These are phyloP conservation scores for Takakia lepidozioides DNA, from an alignment of 225 moss, liverwort and hornwort genomes.

Conservation along the genomic window DNA sequence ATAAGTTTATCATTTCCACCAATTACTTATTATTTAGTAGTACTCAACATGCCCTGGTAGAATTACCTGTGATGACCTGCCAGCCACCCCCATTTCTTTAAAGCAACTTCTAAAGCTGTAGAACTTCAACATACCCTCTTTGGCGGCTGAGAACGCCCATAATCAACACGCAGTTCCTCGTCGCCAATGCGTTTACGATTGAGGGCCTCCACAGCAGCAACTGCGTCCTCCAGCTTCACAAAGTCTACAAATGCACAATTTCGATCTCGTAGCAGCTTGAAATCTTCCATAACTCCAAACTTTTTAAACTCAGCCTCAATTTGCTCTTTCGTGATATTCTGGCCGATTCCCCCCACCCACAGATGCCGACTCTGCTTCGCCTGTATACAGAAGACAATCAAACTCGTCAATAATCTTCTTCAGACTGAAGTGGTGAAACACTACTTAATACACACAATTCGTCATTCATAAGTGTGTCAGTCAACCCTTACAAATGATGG, in stretches of 20 bases:
- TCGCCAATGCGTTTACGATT: slow-evolving; percentile 77
- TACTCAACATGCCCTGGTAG: no score
- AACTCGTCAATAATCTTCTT: no score
- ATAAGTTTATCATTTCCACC: no score
- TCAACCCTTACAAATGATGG: no score
- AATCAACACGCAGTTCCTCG: slow-evolving; percentile 92
- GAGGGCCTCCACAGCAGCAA: slow-evolving; percentile 73
- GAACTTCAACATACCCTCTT: slow-evolving; percentile 52
- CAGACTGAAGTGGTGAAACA: no score
- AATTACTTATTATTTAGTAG: no score
- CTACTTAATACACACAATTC: no score
- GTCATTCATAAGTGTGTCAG: no score
- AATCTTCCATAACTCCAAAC: slow-evolving; percentile 72
- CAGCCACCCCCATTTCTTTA: no score
- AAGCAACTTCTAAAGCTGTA: no score
- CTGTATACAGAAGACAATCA: no score
- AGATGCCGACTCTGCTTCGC: slow-evolving; percentile 88
- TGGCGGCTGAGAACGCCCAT: slow-evolving; percentile 73
- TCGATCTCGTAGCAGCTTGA: slow-evolving; percentile 77
- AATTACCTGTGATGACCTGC: no score
- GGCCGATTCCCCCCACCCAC: slow-evolving; percentile 93
- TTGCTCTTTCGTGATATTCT: slow-evolving; percentile 57
- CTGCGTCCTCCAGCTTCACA: slow-evolving; percentile 68
- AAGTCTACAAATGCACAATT: slow-evolving; percentile 96
- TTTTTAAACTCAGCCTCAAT: slow-evolving; percentile 84